Conservation (phyloP, 1,139 yeast species). For the Pichia sp. region DNA sequence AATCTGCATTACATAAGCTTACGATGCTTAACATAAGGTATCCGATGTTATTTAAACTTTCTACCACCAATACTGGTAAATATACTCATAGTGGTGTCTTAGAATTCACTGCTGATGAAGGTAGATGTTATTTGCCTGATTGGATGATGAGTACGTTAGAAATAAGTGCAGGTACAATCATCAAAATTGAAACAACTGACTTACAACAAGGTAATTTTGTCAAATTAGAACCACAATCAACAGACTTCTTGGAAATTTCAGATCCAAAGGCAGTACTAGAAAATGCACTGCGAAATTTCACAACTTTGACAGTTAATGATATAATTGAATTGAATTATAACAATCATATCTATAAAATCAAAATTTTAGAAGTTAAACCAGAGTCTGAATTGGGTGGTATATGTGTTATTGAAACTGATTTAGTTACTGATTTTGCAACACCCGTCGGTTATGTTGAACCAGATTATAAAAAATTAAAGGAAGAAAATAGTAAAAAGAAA, state of each 20-base stretch:
- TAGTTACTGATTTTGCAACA: conserved; percentile 96
- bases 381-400: conserved; percentile 53
- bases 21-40: conserved; percentile 78
- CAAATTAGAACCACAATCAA: conserved; percentile 91
- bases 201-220: conserved; percentile 84
- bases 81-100: conserved; percentile 88
- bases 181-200: conserved; percentile 71
- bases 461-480: conserved; percentile 27
- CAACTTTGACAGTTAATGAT: conserved; percentile 82
- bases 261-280: conserved; percentile 97
- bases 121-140: conserved; percentile 87
- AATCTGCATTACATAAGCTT: conserved; percentile 81
- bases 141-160: conserved; percentile 90
- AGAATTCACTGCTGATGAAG: conserved; percentile 96
- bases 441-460: conserved; percentile 95
- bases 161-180: conserved; percentile 69
- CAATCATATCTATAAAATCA: conserved; percentile 69
- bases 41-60: conserved; percentile 87
- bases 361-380: conserved; percentile 85
- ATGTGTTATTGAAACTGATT: conserved; percentile 94
- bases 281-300: conserved; percentile 80
- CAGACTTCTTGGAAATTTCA: conserved; percentile 83
- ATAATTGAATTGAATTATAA: conserved; percentile 82
- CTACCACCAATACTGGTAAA: conserved; percentile 57
- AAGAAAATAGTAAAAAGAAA: conserved; percentile 24